Evolutionary conservation across 306 rosid species (phyloP), one percentile per base, ranked within the genome.

Genomic region (Cucumis melo): DNA sequence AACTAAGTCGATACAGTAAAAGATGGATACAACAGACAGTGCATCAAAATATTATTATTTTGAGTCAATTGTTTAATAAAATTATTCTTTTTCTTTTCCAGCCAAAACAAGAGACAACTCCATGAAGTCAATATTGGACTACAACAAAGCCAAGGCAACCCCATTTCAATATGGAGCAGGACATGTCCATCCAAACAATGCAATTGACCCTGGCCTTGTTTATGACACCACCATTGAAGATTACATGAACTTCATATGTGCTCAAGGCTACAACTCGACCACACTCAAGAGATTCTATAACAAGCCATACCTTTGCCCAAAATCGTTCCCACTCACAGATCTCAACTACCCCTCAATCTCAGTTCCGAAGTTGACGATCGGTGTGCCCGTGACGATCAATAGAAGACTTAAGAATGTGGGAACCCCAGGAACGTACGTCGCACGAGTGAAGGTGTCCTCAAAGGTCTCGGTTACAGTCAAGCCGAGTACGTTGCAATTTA

Each of bases 131-230:
- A 73, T 73, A 16, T 14, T 10, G 42, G 42, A 32, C 68, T 1
- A 0, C 4, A 1, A 4, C 46, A n/a, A 29, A 0, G 8, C 4
- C 1, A 8, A 51, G 46, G 87, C 83, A 67, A 88, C 84, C 56
- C 90, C 96, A 68, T 82, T 85, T 57, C 84, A 55, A 0, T 85
- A 85, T 23, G 96, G 96, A 11, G 71, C 87, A 20, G 96, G 96
- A 19, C 85, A 85, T 4, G 77, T 90, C 29, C 41, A 50, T n/a
- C 90, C 92, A 0, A 86, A 85, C 79, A 75, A 8, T 4, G 96
- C 88, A 2, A 59, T 29, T 17, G 60, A 85, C 59, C 92, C 92
- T 0, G 96, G 92, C 44, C 92, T 90, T 44, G 82, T 88, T 16
- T 90, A 90, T 61, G 96, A 90, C 56, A 34, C 82, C 1, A 72